Evolutionary conservation across 2,329 filamentous ascomycete genomes (phyloP).

Genomic region (Apiospora malaysiana): DNA sequence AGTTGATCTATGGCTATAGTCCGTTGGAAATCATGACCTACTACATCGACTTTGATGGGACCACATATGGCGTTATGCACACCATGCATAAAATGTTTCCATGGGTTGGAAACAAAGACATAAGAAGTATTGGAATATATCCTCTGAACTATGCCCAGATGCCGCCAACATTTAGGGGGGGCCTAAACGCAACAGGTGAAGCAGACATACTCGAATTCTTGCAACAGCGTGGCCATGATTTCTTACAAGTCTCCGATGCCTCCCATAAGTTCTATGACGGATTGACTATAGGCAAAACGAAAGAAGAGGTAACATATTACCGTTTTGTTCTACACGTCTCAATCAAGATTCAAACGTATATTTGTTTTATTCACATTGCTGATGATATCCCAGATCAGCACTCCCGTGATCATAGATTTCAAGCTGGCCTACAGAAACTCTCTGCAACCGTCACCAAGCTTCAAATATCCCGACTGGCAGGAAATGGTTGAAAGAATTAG

Average conservation of each 20-base stretch:
- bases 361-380: too few species aligned
- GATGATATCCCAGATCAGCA: slow-evolving; percentile 32
- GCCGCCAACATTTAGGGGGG: not conserved
- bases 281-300: not conserved
- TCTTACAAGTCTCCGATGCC: slow-evolving; percentile 30
- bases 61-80: slow-evolving; percentile 28
- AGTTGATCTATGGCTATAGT: slow-evolving; percentile 1
- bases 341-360: too few species aligned
- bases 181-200: not conserved
- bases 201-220: slow-evolving; percentile 19
- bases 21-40: slow-evolving; percentile 31
- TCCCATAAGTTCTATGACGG: slow-evolving; percentile 40
- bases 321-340: too few species aligned
- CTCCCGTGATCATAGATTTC: slow-evolving; percentile 39
- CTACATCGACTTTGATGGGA: slow-evolving; percentile 36
- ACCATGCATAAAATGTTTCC: slow-evolving; percentile 33
- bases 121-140: slow-evolving; percentile 35
- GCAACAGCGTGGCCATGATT: slow-evolving; percentile 26
- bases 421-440: slow-evolving; percentile 33
- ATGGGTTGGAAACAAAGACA: slow-evolving; percentile 33
- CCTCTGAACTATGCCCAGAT: slow-evolving; percentile 29
- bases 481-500: too few species aligned
- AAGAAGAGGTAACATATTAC: not conserved
- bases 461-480: not conserved
- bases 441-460: not conserved